Base-by-base conservation (phyloP, 1,284 basidiomycete species). In the Rhodotorula sp. region DNA sequence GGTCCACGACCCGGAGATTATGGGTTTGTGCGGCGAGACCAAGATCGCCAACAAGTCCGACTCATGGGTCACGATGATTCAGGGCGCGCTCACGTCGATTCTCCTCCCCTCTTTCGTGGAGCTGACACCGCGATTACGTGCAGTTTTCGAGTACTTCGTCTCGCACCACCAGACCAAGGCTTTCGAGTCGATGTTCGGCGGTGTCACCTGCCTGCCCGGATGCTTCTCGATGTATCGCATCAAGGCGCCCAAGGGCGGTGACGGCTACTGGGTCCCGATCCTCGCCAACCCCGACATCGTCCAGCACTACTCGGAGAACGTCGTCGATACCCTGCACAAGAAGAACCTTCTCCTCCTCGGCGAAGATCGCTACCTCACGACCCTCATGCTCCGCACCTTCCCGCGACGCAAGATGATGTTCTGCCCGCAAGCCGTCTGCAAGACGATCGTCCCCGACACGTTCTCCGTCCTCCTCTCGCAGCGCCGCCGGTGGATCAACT, bases 131-230 rank as follows among this genome's bases (percentile, higher is more conserved):
- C 30, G 37, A 20, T 22, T 26, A 10, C 75, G 11, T 20, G 2
- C 66, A 78, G 80, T 82, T 90, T 98, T 98, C 81, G 95, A 98
- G 82, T 99, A 99, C 82, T 98, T 98, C 85, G 97, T 98, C 81
- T 98, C 95, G 22, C 95, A 99, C 80, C 96, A 99, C 81, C 86
- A 94, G 85, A 96, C 81, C 76, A 79, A 82, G 75, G 81, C 81
- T 6, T 83, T 80, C 75, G 81, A 82, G 73, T 77, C 81, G 5
- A 74, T 81, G 78, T 80, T 81, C 76, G 81, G 81, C 63, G 81
- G 81, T 76, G 81, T 82, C 34, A 82, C 81, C 31, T 82, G 81
- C 73, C 73, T 82, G 40, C 81, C 81, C n/a, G 81, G 81, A 30
- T 82, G 81, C 72, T 82, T 82, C 78, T 81, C 79, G 58, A 80